Base-by-base conservation (phyloP, 2,329 filamentous ascomycete species). In the Shiraia bambusicola region DNA sequence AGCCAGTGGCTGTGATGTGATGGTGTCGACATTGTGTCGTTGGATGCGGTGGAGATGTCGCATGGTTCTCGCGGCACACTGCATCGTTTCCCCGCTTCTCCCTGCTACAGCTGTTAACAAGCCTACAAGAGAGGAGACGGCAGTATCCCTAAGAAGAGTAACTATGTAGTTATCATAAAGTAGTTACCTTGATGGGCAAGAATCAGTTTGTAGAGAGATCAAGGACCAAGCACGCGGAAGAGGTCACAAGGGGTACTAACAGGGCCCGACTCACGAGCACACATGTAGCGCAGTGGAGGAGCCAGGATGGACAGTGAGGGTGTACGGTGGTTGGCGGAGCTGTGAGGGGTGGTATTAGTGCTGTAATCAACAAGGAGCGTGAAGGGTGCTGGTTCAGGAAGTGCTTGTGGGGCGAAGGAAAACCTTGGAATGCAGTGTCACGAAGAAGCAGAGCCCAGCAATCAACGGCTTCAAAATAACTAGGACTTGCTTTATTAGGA, bases 1-100 rank as follows among this genome's bases (percentile, higher is more conserved):
- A 34, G 86, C 69, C 12, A 86, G 70, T 49, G 83, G 80, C 35
- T 78, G 74, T 15, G 61, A 65, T 47, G 71, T 74, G 45, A 86
- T 69, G 10, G 78, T 82, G 16, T 70, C 63, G 48, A 80, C 61
- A 70, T 86, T 86, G 56, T 83, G 62, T 27, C 40, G 42, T 28
- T 63, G 48, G 1, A 59, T 57, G 32, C 54, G 52, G 34, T 56
- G 59, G 10, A 69, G 60, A 31, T 53, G 60, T 28, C 52, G 54
- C 19, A 64, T 42, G n/a, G 56, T 52, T 31, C 59, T 65, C 11
- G 43, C 17, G 17, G 47, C 6, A 13, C 42, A 44, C 15, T 49
- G 34, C 61, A 65, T 63, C 29, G 28, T 25, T 28, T 12, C 16
- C 27, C 17, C 14, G 19, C 19, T 22, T 22, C 19, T 8, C 19